These are phyloP conservation scores for Gynochthodes officinalis DNA, from an alignment of 257 asterid genomes.

Conservation along the genomic window DNA sequence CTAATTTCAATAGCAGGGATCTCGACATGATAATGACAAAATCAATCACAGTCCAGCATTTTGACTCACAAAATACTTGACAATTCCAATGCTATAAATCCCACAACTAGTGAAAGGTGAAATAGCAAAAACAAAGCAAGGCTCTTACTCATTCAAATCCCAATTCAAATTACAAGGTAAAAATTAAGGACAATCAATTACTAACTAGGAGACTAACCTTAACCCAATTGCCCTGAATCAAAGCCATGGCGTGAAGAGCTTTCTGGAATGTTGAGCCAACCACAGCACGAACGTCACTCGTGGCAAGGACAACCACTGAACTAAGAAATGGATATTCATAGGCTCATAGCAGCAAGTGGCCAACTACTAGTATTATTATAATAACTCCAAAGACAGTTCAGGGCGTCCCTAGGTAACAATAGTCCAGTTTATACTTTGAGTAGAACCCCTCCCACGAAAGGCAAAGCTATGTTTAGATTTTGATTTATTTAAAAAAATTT, in stretches of 20 bases:
- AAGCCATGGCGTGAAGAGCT: constrained; percentile 33
- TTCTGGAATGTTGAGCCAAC: background rate
- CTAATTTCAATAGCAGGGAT: background rate
- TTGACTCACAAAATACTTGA: background rate
- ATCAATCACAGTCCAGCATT: background rate
- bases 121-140: too few species aligned
- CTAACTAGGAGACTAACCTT: constrained; percentile 32
- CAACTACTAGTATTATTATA: background rate
- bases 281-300: background rate
- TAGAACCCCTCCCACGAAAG: background rate
- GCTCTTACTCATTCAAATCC: background rate
- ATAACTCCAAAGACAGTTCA: background rate
- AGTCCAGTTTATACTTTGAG: constrained; percentile 2
- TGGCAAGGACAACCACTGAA: constrained; percentile 2
- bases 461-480: too few species aligned
- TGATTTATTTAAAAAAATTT: too few species aligned
- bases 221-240: constrained; percentile 49
- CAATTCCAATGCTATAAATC: background rate
- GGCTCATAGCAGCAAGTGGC: background rate
- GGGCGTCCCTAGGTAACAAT: background rate
- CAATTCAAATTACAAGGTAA: background rate
- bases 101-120: too few species aligned
- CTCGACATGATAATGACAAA: background rate
- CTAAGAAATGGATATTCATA: background rate
- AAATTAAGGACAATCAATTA: background rate